These are phyloP conservation scores for Botrytis fabae DNA, from an alignment of 2,329 filamentous ascomycete genomes.

Conservation along the genomic window DNA sequence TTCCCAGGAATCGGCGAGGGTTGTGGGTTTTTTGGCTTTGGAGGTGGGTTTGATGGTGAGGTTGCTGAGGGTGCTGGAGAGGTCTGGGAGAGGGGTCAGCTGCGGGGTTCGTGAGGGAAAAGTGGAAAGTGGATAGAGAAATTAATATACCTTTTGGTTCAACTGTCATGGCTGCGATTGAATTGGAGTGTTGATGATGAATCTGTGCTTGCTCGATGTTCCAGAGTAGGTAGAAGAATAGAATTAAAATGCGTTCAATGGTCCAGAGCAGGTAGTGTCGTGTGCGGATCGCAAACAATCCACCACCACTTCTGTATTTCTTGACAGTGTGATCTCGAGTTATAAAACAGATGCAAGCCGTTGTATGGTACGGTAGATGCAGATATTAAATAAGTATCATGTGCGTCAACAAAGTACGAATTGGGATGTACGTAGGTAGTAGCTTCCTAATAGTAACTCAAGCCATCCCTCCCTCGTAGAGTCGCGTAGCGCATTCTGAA, in stretches of 20 bases:
- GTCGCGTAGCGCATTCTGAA: neutral
- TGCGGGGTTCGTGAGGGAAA: neutral
- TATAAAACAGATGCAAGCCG: neutral
- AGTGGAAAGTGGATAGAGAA: neutral
- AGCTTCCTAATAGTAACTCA: neutral
- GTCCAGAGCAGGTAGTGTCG: neutral
- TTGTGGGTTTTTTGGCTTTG: constrained; percentile 41
- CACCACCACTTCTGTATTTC: neutral
- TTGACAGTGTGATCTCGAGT: neutral
- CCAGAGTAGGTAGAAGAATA: neutral
- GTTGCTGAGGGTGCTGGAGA: constrained; percentile 34
- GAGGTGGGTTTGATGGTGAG: constrained; percentile 24
- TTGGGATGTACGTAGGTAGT: neutral
- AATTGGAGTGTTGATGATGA: neutral
- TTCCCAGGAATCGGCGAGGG: constrained; percentile 71
- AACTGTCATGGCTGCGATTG: constrained; percentile 18
- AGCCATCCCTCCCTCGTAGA: neutral
- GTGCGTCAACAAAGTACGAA: neutral
- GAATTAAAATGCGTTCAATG: neutral
- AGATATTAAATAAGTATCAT: neutral
- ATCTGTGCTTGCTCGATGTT: neutral
- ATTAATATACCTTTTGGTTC: constrained; percentile 17
- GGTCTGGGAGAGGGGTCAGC: constrained; percentile 31
- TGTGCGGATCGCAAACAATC: neutral
- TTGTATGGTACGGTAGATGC: neutral